A percentile compares a stretch with the other conserved stretches of the same genome.
Evolutionary conservation across 169 alveolate genomes (phyloP).

Genomic region (Plasmodium ovale): DNA sequence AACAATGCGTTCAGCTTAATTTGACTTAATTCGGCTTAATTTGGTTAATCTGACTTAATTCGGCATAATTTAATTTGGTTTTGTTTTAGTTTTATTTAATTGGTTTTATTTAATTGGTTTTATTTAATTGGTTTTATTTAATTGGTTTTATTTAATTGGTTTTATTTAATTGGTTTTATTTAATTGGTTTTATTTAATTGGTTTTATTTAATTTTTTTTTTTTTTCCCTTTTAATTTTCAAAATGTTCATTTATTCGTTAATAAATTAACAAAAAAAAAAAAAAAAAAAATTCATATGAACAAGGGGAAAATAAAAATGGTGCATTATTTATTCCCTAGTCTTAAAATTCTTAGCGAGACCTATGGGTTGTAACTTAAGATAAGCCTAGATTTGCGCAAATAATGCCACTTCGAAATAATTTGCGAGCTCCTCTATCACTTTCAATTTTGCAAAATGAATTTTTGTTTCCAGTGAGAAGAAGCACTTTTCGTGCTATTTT

Average conservation of each 20-base stretch:
- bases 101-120: too few relatives aligned
- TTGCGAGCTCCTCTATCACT: neutral
- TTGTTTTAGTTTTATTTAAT: too few relatives aligned
- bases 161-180: too few relatives aligned
- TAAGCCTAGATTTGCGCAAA: neutral
- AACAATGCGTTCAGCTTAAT: neutral
- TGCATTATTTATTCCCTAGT: slow-evolving; percentile 11
- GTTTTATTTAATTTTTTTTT: too few relatives aligned
- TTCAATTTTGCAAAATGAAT: neutral
- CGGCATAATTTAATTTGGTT: neutral
- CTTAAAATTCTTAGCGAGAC: neutral
- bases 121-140: too few relatives aligned
- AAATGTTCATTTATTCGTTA: neutral
- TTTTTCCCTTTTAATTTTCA: neutral
- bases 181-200: too few relatives aligned
- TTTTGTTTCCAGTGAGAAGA: too few relatives aligned
- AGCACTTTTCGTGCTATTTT: too few relatives aligned
- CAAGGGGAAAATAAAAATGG: slow-evolving; percentile 20
- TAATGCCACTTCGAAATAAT: neutral
- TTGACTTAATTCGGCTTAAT: neutral
- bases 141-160: too few relatives aligned
- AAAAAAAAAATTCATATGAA: neutral
- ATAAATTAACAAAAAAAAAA: slow-evolving; percentile 9
- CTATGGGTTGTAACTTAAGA: slow-evolving; percentile 9
- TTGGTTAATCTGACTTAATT: neutral